Evolutionary conservation across 495 filamentous ascomycete genomes (phyloP), one percentile per base, ranked within the genome.

Genomic region (Penicillium ucsense): DNA sequence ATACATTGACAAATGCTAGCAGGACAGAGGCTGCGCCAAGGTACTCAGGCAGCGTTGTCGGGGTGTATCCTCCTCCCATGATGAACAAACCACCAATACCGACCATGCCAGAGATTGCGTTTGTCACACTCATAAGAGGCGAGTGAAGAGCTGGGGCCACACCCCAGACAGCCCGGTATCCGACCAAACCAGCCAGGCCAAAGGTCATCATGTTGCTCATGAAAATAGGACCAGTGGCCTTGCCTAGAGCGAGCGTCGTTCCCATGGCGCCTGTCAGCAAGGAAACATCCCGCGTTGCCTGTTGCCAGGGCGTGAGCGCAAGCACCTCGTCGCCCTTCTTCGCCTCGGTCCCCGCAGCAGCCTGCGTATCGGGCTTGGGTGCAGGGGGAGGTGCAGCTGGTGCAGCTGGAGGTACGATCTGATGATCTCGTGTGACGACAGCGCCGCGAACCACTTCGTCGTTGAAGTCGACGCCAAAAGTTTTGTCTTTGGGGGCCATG

Each of bases 51-150:
- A 89, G 64, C 1, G 83, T 88, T 46, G 80, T 77, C 1, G 86
- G 86, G 1, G 85, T 49, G 62, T 80, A 80, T 12, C 84, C 84
- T 33, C 84, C 84, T 36, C 85, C 85, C 72, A 91, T 77, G 57
- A 91, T 80, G 66, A 89, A 91, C 51, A 91, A 71, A 38, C 86
- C 85, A 43, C 85, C 86, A 47, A 91, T 75, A 39, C 85, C 86
- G 37, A 91, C 86, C 84, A 91, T 88, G 49, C 66, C 86, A 35
- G 84, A 88, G 51, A 91, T 91, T 20, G 86, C 86, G 62, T 91
- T 91, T 29, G 86, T 91, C 28, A 91, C 86, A 48, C 80, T 84
- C 86, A 91, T 91, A 9, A 91, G 67, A 0, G 86, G 86, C 6
- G 84, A 86, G 56, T 91, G 86, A 11, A 91, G 72, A 27, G 86